These are phyloP conservation scores for Penicillium sp. DNA, from an alignment of 2,329 filamentous ascomycete genomes.

Conservation along the genomic window DNA sequence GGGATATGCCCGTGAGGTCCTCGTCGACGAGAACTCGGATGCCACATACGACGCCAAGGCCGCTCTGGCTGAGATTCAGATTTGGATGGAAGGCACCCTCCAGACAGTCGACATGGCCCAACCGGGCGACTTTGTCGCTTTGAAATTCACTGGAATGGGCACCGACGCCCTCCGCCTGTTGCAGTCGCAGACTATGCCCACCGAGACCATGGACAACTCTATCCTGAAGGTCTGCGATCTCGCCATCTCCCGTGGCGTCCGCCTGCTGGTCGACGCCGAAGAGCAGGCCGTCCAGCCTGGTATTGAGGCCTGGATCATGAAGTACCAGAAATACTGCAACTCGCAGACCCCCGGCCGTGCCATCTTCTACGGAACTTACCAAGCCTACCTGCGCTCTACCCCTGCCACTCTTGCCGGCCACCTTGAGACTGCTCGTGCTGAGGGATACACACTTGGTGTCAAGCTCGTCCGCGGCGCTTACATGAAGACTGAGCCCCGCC, in stretches of 20 bases:
- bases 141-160: constrained; percentile 54
- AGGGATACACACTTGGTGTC: constrained; percentile 52
- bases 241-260: constrained; percentile 43
- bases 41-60: constrained; percentile 31
- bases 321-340: constrained; percentile 55
- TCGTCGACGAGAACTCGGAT: constrained; percentile 47
- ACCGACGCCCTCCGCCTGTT: constrained; percentile 43
- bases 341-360: constrained; percentile 42
- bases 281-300: constrained; percentile 52
- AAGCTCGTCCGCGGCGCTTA: constrained; percentile 57
- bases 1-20: constrained; percentile 53
- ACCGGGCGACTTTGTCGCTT: constrained; percentile 51
- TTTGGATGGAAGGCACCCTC: constrained; percentile 54
- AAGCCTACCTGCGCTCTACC: constrained; percentile 53
- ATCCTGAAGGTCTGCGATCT: constrained; percentile 46
- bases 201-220: constrained; percentile 42
- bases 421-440: constrained; percentile 44
- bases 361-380: constrained; percentile 57
- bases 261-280: constrained; percentile 55
- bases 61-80: constrained; percentile 35
- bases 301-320: constrained; percentile 54
- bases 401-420: constrained; percentile 47
- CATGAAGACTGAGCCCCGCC: constrained; percentile 48
- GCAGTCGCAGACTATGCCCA: constrained; percentile 39
- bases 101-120: constrained; percentile 53